Evolutionary conservation across 768 basidiomycete genomes (phyloP).

Genomic region (Russula sp.): DNA sequence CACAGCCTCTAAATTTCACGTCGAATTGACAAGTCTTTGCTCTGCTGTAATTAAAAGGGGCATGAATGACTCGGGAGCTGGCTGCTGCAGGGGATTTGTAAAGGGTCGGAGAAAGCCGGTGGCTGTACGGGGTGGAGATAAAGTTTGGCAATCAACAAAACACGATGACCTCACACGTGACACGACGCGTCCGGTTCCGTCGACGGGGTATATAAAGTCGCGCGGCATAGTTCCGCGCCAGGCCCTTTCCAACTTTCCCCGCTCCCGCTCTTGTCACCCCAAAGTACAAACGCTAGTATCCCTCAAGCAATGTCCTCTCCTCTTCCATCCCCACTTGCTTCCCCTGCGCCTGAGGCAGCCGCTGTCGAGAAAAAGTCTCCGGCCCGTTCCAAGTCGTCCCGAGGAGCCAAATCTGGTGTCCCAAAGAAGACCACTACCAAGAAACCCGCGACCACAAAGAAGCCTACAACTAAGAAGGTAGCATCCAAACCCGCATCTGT

Average conservation of each 20-base stretch:
- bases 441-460: slow-evolving; percentile 19
- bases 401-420: slow-evolving; percentile 16
- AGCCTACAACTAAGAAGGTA: slow-evolving; percentile 21
- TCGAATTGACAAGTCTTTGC: too few relatives aligned
- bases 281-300: background rate
- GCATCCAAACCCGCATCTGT: slow-evolving; percentile 17
- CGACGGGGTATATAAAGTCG: slow-evolving; percentile 24
- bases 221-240: background rate
- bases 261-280: background rate
- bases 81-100: background rate
- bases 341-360: slow-evolving; percentile 6
- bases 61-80: too few relatives aligned
- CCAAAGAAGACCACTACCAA: slow-evolving; percentile 21
- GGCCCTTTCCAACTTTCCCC: slow-evolving; percentile 14
- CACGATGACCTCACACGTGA: slow-evolving; percentile 22
- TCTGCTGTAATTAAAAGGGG: too few relatives aligned
- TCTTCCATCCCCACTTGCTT: slow-evolving; percentile 19
- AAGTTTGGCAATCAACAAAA: slow-evolving; percentile 25
- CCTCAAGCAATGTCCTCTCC: slow-evolving; percentile 20
- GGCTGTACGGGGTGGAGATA: slow-evolving; percentile 21
- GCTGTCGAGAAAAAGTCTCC: slow-evolving; percentile 11
- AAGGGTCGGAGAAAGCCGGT: slow-evolving; percentile 1
- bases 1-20: too few relatives aligned
- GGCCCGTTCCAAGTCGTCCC: slow-evolving; percentile 14
- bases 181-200: slow-evolving; percentile 17